These are phyloP conservation scores for Chaetoceros muelleri DNA, from an alignment of 108 stramenopile genomes.

Conservation along the genomic window DNA sequence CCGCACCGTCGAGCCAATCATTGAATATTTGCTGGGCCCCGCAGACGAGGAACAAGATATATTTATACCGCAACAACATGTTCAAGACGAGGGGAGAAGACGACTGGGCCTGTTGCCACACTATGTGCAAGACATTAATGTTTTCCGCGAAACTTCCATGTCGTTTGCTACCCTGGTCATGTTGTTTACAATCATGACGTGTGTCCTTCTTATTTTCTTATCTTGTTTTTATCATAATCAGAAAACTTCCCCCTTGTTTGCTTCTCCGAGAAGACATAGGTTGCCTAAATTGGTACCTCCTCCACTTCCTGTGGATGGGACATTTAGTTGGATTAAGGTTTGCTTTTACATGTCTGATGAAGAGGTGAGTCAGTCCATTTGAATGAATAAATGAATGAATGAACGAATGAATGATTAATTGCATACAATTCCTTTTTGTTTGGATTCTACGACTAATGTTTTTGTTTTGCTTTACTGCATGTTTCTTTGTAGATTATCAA, in stretches of 20 bases:
- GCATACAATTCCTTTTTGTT: not conserved
- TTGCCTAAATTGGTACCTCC: slow-evolving; percentile 77
- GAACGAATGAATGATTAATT: no score
- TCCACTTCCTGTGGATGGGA: slow-evolving; percentile 70
- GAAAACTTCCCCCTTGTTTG: slow-evolving; percentile 76
- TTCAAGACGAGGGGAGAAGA: slow-evolving; percentile 24
- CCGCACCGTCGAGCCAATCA: slow-evolving; percentile 58
- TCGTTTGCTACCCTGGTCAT: slow-evolving; percentile 63
- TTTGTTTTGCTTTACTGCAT: not conserved
- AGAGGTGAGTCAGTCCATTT: slow-evolving; percentile 26
- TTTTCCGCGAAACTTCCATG: slow-evolving; percentile 59
- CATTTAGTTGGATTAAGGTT: slow-evolving; percentile 66
- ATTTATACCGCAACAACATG: slow-evolving; percentile 1
- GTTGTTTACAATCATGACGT: slow-evolving; percentile 49
- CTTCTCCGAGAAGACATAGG: slow-evolving; percentile 73
- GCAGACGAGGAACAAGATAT: slow-evolving; percentile 14
- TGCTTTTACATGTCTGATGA: slow-evolving; percentile 75
- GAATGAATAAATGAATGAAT: no score
- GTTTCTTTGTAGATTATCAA: slow-evolving; percentile 42
- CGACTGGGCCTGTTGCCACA: slow-evolving; percentile 59
- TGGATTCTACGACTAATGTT: not conserved
- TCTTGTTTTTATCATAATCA: slow-evolving; percentile 83
- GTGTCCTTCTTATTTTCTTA: slow-evolving; percentile 56
- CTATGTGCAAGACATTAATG: slow-evolving; percentile 50
- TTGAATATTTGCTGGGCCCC: slow-evolving; percentile 57